These are phyloP conservation scores for Aegle marmelos DNA, from an alignment of 345 rosid species.

Conservation along the genomic window DNA sequence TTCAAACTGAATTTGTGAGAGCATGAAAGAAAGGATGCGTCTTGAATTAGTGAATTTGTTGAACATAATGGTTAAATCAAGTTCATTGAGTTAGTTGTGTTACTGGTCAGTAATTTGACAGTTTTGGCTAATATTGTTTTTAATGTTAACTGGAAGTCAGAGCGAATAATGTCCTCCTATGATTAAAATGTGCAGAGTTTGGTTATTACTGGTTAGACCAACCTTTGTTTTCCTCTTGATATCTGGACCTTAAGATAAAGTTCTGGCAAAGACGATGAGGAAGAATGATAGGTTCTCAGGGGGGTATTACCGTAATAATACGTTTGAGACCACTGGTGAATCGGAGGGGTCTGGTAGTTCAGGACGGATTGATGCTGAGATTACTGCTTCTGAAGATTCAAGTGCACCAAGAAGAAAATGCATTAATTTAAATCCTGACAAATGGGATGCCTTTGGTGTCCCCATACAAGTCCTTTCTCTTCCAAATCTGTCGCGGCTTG, in stretches of 20 bases:
- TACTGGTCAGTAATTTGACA: neutral
- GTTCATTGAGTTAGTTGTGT: neutral
- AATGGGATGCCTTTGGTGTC: constrained; percentile 49
- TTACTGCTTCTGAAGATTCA: constrained; percentile 70
- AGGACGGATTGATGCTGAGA: constrained; percentile 61
- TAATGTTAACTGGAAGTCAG: neutral
- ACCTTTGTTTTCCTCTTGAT: neutral
- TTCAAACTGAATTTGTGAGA: neutral
- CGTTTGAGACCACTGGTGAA: constrained; percentile 58
- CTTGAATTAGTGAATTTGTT: neutral
- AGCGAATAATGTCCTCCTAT: constrained; percentile 25
- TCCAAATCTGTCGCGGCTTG: constrained; percentile 53
- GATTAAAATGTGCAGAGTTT: constrained; percentile 35
- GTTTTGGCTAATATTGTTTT: neutral
- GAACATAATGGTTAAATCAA: neutral
- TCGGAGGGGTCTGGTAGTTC: constrained; percentile 86
- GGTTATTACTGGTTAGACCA: constrained; percentile 7
- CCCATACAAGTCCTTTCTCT: constrained; percentile 61
- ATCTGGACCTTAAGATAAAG: neutral
- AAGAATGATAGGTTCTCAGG: constrained; percentile 53
- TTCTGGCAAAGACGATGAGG: constrained; percentile 45
- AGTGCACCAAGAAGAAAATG: constrained; percentile 54
- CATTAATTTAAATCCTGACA: constrained; percentile 46
- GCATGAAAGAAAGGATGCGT: neutral
- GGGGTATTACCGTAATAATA: constrained; percentile 40